Base-by-base conservation (phyloP, 768 basidiomycete species). In the Rhizopogon rudus region DNA sequence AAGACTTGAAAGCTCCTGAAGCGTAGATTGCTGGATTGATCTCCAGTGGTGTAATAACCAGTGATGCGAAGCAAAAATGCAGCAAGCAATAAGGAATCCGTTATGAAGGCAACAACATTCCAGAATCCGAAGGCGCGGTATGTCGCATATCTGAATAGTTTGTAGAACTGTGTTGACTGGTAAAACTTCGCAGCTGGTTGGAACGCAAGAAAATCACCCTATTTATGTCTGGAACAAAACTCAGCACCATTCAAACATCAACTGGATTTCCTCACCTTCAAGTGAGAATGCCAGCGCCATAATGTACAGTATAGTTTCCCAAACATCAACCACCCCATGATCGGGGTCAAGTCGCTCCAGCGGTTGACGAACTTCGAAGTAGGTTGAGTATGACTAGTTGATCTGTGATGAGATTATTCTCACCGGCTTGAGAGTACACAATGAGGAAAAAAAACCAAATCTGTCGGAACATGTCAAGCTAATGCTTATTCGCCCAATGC, bases 61-160 rank as follows among this genome's bases (percentile, higher is more conserved):
- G 74, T 67, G 1, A 94, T 61, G 33, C 95, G 88, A 45, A 96
- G 69, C 6, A 75, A 64, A 65, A 95, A 94, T 0, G 93, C 93
- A 1, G 83, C 63, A 2, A 88, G 63, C 6, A 98, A 77, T 1
- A 96, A 72, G 0, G 76, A 70, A 65, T 95, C 87, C 8, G 91
- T 96, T 13, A 86, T 63, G 55, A 91, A 76, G 12, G 84, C 80
- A 42, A 92, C 74, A 28, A 80, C 60, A 54, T 81, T 82, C 92
- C 91, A 93, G 66, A 92, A 93, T 14, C 81, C 81, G 63, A 94
- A 82, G 2, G 90, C 86, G n/a, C 84, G 80, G 79, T 84, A 89
- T 13, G 90, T 86, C 35, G 87, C 87, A 60, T 93, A 85, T 3
- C 81, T 75, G 17, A 94, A 73, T 2, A 89, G 78, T 64, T 85